Base-by-base conservation (phyloP, 1,284 basidiomycete genomes). In the Mycosarcoma maydis region DNA sequence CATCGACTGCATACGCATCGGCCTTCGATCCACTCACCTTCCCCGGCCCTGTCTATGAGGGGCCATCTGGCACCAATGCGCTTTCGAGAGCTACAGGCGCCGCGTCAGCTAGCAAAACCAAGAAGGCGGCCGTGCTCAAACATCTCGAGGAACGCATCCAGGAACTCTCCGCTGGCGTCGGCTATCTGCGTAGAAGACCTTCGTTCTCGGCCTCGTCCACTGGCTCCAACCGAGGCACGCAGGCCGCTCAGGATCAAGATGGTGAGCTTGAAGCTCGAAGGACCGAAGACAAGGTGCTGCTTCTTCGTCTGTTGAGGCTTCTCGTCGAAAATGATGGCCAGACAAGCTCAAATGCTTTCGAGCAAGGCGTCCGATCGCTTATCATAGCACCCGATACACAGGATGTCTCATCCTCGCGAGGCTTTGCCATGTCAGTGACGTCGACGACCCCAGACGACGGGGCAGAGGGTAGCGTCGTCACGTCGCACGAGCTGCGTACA, bases 301-400 rank as follows among this genome's bases (percentile, higher is more conserved):
- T 81, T 9, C 55, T 81, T 24, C 58, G 68, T 13, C 41, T 81
- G 19, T 53, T 81, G 8, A 59, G 54, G n/a, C 42, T 79, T 3
- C 58, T 81, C 6, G 69, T 81, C 14, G 74, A 79, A 47, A 67
- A 80, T 38, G 75, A 81, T 34, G 80, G 78, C 2, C 72, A 75
- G 33, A 58, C 69, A 27, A 51, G 57, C 51, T 58, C 59, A 14
- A 29, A 51, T 7, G 55, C 61, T n/a, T 77, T 75, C 37, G 70
- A 71, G 39, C 51, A 62, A 22, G 67, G 70, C 11, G 61, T 64
- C 24, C 59, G 68, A 26, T 40, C 56, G 2, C 30, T 72, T 22
- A 54, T 75, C n/a, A 56, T 66, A 3, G 41, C 44, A 13, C 50
- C 56, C 11, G 56, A 61, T 9, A 26, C 60, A 14, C 50, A 43